Evolutionary conservation across 148 eudicot genomes (phyloP), one percentile per base, ranked within the genome.

Genomic region (Talinum fruticosum): DNA sequence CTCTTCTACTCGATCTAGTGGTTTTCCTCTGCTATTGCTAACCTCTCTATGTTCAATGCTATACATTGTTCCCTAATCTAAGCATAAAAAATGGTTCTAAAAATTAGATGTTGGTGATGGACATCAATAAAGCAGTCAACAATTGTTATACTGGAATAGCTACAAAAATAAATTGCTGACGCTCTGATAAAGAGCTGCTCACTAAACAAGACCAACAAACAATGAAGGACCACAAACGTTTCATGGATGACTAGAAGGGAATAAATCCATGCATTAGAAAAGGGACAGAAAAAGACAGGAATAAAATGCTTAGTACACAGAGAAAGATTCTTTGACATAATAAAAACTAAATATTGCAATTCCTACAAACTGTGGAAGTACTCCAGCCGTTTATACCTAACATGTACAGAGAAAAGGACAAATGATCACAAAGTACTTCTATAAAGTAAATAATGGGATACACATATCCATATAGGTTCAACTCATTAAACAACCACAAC

Each of bases 1-100:
- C 33, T 87, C 97, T 7, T 89, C 87, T 78, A 89, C 92, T 82
- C 84, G 79, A 66, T 79, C 88, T 76, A 82, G 77, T 61, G 71
- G 79, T 71, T 68, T 87, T 51, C 86, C 83, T 80, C 80, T 86
- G 38, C 85, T 83, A 76, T 89, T 87, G 77, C 78, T 78, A 41
- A 82, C 70, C 77, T 82, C 82, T 77, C 84, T 78, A 62, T 82
- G 77, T 38, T 78, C 85, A 30, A 79, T 77, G 82, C 64, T 59
- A 53, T 77, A 29, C 87, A 83, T 85, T 64, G 53, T 79, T 41
- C 77, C 68, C 33, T 23, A 79, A 65, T 61, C 73, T 65, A 79
- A 21, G 23, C 59, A 66, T 10, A 47, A 35, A 71, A 61, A 13
- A 6, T 15, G 5, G 32, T 33, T n/a, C 30, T n/a, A 2, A n/a